Base-by-base conservation (phyloP, 768 basidiomycete genomes). In the Naganishia friedmannii region DNA sequence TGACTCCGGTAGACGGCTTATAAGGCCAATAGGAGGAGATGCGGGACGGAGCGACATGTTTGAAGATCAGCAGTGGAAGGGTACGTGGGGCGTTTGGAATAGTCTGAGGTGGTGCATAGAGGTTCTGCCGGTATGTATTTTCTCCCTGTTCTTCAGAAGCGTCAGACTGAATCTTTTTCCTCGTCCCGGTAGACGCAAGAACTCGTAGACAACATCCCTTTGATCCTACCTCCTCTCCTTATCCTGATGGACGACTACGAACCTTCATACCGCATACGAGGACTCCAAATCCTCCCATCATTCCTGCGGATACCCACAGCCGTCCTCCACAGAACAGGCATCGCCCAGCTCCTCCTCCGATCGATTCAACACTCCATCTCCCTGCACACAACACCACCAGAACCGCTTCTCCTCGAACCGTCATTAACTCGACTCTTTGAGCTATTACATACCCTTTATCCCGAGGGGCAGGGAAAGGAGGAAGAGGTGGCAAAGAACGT, bases 161-260 rank as follows among this genome's bases (percentile, higher is more conserved):
- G 34, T 3, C 8, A 28, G 7, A n/a, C 21, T 7, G 26, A 7
- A 28, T 26, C 32, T 21, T 17, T 9, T 1, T 34, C 19, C 23
- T 13, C 3, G 3, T 34, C 53, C 3, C n/a, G 0, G 6, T 23
- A 68, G 53, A 46, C 53, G 0, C 67, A 56, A 56, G 53, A 56
- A n/a, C n/a, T 72, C 10, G 48, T 45, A 1, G 67, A 72, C 53
- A 68, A 73, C 17, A 78, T 81, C 21, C 77, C 76, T 0, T 21
- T 78, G 42, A 74, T 81, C 29, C 63, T 81, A n/a, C 80, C 80
- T 12, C 78, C 80, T 7, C 78, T 77, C 0, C 48, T 81, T 29
- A 73, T 75, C 39, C 48, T 81, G 54, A 75, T 81, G 73, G 80
- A 81, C 67, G 80, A 81, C 57, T 81, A 75, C 73, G 78, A 81